Evolutionary conservation across 2,329 filamentous ascomycete genomes (phyloP).

Genomic region (Canariomyces notabilis): DNA sequence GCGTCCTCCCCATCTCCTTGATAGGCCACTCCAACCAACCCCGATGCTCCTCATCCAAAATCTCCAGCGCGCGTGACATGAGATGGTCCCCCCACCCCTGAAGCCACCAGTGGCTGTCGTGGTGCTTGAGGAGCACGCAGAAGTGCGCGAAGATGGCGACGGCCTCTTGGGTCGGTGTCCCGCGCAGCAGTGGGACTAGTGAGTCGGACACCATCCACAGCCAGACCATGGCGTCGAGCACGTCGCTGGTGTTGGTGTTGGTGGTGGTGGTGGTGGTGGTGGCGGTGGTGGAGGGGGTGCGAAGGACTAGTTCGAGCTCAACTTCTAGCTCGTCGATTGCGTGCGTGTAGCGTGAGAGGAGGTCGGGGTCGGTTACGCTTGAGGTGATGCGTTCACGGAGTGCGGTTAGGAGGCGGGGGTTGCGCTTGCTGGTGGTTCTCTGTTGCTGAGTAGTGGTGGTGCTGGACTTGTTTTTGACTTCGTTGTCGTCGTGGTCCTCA

Average conservation of each 20-base stretch:
- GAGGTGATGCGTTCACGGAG: conserved; percentile 23
- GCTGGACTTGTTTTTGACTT: too few species aligned
- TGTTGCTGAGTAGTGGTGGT: background rate
- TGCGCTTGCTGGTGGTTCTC: background rate
- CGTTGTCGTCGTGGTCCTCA: too few species aligned
- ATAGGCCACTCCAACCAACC: conserved; percentile 31
- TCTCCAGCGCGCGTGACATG: conserved; percentile 26
- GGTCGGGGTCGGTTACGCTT: conserved; percentile 6
- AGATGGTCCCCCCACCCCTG: conserved; percentile 32
- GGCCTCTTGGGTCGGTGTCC: conserved; percentile 26
- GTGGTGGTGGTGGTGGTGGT: too few species aligned
- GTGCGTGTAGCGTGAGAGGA: conserved; percentile 27
- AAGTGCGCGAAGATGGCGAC: conserved; percentile 34
- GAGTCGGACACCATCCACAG: conserved; percentile 34
- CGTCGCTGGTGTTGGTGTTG: conserved; percentile 30
- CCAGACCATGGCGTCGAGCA: conserved; percentile 38
- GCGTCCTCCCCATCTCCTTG: conserved; percentile 8
- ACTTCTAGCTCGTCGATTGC: conserved; percentile 34
- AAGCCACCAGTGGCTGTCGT: conserved; percentile 35
- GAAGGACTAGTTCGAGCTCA: conserved; percentile 26
- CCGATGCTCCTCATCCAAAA: conserved; percentile 32
- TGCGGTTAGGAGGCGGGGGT: conserved; percentile 15
- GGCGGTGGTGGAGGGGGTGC: too few species aligned
- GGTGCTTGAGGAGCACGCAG: conserved; percentile 30
- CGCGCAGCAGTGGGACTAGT: conserved; percentile 33